Evolutionary conservation across 768 basidiomycete genomes (phyloP), one percentile per base, ranked within the genome.

Genomic region (Leccinum subgranulosum): DNA sequence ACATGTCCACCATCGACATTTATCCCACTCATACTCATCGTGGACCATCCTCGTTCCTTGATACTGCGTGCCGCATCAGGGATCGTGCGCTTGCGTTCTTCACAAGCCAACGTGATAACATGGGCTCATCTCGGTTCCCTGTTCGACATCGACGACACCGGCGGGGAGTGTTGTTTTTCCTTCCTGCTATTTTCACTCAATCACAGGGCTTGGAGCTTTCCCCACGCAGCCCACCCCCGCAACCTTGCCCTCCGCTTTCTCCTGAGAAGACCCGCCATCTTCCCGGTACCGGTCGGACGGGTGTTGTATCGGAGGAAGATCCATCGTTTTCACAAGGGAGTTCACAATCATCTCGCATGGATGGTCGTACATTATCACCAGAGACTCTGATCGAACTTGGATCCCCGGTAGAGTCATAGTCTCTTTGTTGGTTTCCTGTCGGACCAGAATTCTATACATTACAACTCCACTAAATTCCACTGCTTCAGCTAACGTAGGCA

Each of bases 161-260:
- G 56, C 80, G 84, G 41, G 85, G 87, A 33, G 82, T 90, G 41
- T 73, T 92, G 50, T 92, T 89, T 74, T 91, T 92, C 78, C 79
- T 93, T 51, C 91, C 91, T 21, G 88, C 90, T 33, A 85, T 90
- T 64, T 88, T 92, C 69, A 79, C 87, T 4, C 77, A 83, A 10
- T 69, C 74, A 14, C 72, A 70, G 46, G 64, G 60, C 49, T 56
- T 68, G 28, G 74, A 76, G 56, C 54, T 71, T 27, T 49, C 62
- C 54, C 64, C 64, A 53, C 70, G 70, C 19, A 73, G 69, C 21
- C 73, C 74, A 1, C 71, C 71, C 7, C 70, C 72, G 1, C 72
- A 62, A 46, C 61, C 69, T 48, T 56, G 27, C 31, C 63, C 54
- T 46, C 64, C 61, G 17, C 47, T 63, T 27, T 72, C 79, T 4